Evolutionary conservation across 129 eudicot species (phyloP).

Genomic region (Pittosporum tobira): DNA sequence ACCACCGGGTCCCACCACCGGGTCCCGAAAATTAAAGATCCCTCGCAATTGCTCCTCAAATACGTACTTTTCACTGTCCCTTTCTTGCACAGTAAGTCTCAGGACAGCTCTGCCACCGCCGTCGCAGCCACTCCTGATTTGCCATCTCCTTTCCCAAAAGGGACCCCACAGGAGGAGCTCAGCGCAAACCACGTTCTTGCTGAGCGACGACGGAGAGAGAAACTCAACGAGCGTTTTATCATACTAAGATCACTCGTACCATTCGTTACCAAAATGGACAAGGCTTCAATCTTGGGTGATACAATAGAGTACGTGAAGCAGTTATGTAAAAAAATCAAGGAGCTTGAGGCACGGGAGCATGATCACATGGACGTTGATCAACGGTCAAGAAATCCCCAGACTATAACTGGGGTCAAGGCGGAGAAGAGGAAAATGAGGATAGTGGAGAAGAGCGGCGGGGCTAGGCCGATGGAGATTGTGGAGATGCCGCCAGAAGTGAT

Average conservation of each 20-base stretch:
- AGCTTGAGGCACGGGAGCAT: constrained; percentile 40
- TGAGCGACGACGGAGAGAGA: constrained; percentile 83
- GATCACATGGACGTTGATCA: constrained; percentile 15
- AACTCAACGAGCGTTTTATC: constrained; percentile 72
- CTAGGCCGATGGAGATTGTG: constrained; percentile 9
- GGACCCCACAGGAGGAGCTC: constrained; percentile 43
- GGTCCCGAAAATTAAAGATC: constrained; percentile 8
- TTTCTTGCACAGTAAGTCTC: constrained; percentile 37
- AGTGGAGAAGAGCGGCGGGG: constrained; percentile 26
- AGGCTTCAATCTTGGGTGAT: constrained; percentile 86
- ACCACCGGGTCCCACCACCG: constrained; percentile 15
- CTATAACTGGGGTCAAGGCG: not conserved
- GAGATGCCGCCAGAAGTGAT: constrained; percentile 8
- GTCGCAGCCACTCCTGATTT: constrained; percentile 9
- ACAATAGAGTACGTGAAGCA: constrained; percentile 90
- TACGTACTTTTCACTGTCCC: constrained; percentile 74
- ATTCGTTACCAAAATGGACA: constrained; percentile 83
- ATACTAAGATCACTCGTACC: constrained; percentile 61
- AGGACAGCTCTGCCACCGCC: constrained; percentile 1
- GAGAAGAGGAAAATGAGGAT: constrained; percentile 43
- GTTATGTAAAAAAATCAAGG: constrained; percentile 43
- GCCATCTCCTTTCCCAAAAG: constrained; percentile 18
- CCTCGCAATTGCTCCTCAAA: constrained; percentile 65
- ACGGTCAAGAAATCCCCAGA: not conserved
- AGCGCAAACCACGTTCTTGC: constrained; percentile 66